Evolutionary conservation across 352 stramenopile species (phyloP).

Genomic region (Phytophthora citrophthora): DNA sequence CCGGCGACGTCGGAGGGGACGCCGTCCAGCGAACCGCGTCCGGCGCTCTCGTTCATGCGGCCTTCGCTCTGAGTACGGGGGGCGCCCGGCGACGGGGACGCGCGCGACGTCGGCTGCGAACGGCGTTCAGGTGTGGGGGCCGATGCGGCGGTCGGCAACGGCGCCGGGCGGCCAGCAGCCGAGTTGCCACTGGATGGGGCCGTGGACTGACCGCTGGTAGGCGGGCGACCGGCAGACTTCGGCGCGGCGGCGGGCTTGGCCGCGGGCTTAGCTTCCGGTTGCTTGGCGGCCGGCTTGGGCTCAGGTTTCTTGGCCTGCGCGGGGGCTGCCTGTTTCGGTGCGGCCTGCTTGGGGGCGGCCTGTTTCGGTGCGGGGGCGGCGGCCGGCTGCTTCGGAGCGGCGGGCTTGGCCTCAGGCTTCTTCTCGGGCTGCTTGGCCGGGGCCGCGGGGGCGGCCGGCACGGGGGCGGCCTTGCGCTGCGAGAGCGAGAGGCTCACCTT

Average conservation of each 20-base stretch:
- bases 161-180: slow-evolving; percentile 13
- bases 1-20: slow-evolving; percentile 65
- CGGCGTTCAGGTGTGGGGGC: slow-evolving; percentile 31
- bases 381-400: slow-evolving; percentile 7
- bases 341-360: slow-evolving; percentile 7
- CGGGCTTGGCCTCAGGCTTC: slow-evolving; percentile 17
- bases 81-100: slow-evolving; percentile 3
- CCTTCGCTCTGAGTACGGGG: slow-evolving; percentile 40
- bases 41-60: slow-evolving; percentile 33
- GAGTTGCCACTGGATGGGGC: slow-evolving; percentile 36
- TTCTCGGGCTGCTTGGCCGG: slow-evolving; percentile 27
- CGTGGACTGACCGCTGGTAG: slow-evolving; percentile 36
- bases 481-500: slow-evolving; percentile 76
- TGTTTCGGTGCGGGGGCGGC: slow-evolving; percentile 11
- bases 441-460: slow-evolving; percentile 10
- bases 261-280: slow-evolving; percentile 4
- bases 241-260: slow-evolving; percentile 26
- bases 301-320: slow-evolving; percentile 17
- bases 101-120: slow-evolving; percentile 12
- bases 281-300: slow-evolving; percentile 22
- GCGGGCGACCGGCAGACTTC: slow-evolving; percentile 31
- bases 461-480: slow-evolving; percentile 49
- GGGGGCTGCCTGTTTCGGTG: slow-evolving; percentile 1
- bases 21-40: slow-evolving; percentile 61
- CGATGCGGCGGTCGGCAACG: slow-evolving; percentile 30